Evolutionary conservation across 164 flowering plant genomes (phyloP).

Genomic region (Magnolia changhungtana): DNA sequence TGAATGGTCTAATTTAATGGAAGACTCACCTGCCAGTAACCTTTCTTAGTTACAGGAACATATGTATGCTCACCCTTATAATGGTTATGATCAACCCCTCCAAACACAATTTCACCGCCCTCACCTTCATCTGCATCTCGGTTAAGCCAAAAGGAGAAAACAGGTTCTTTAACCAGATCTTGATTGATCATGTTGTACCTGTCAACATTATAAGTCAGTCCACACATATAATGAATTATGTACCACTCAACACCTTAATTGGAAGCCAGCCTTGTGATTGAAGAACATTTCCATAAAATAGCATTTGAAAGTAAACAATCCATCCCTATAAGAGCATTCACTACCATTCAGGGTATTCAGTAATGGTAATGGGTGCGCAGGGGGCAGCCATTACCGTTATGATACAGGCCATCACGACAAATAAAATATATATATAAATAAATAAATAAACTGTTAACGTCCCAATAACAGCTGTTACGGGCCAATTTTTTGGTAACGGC

Average conservation of each 20-base stretch:
- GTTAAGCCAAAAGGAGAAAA: constrained; percentile 88
- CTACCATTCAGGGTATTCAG: not conserved
- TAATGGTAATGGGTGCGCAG: no score
- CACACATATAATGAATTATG: not conserved
- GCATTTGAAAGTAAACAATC: not conserved
- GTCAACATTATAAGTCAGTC: not conserved
- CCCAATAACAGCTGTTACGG: no score
- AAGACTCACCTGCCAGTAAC: constrained; percentile 86
- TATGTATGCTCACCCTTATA: constrained; percentile 78
- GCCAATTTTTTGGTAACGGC: no score
- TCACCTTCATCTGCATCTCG: constrained; percentile 60
- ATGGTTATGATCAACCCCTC: constrained; percentile 82
- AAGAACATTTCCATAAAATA: not conserved
- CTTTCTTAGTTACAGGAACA: constrained; percentile 83
- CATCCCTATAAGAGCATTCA: not conserved
- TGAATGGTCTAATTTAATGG: not conserved
- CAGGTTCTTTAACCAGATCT: constrained; percentile 64
- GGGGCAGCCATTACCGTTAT: no score
- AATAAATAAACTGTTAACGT: no score
- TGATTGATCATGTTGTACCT: constrained; percentile 89
- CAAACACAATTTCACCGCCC: constrained; percentile 92
- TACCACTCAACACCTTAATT: not conserved
- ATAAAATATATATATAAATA: no score
- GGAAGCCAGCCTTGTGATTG: not conserved
- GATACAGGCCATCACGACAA: no score